These are phyloP conservation scores for Diaporthe vaccinii DNA, from an alignment of 2,329 filamentous ascomycete species.

Conservation along the genomic window DNA sequence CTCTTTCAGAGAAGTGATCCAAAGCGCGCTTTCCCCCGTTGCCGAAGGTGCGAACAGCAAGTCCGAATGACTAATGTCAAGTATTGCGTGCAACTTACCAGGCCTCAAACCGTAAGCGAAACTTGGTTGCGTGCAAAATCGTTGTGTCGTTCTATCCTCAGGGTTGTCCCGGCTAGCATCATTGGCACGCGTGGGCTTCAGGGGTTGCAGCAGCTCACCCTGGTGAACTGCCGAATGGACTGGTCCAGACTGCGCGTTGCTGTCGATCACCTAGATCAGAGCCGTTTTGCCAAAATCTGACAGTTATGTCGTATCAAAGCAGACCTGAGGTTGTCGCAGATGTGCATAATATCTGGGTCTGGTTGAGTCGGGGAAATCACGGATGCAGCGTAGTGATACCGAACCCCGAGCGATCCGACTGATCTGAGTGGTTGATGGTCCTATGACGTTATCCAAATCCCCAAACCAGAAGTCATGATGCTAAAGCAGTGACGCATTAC, in stretches of 20 bases:
- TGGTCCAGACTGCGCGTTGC: not conserved
- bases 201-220: not conserved
- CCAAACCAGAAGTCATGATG: slow-evolving; percentile 19
- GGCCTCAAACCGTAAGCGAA: not conserved
- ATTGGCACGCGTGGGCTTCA: not conserved
- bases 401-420: slow-evolving; percentile 22
- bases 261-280: not conserved
- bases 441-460: slow-evolving; percentile 26
- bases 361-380: not conserved
- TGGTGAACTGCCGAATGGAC: not conserved
- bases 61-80: not conserved
- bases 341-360: not conserved
- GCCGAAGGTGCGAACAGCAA: not conserved
- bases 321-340: not conserved
- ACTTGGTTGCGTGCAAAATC: not conserved
- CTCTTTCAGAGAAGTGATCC: not conserved
- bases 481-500: slow-evolving; percentile 10
- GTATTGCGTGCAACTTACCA: not conserved
- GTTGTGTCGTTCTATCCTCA: not conserved
- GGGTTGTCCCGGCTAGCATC: not conserved
- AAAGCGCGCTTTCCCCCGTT: not conserved
- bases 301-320: slow-evolving; percentile 3
- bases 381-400: not conserved
- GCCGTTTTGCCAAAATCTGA: not conserved
- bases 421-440: not conserved